These are phyloP conservation scores for Alternaria consortialis DNA, from an alignment of 2,329 filamentous ascomycete genomes.

Conservation along the genomic window DNA sequence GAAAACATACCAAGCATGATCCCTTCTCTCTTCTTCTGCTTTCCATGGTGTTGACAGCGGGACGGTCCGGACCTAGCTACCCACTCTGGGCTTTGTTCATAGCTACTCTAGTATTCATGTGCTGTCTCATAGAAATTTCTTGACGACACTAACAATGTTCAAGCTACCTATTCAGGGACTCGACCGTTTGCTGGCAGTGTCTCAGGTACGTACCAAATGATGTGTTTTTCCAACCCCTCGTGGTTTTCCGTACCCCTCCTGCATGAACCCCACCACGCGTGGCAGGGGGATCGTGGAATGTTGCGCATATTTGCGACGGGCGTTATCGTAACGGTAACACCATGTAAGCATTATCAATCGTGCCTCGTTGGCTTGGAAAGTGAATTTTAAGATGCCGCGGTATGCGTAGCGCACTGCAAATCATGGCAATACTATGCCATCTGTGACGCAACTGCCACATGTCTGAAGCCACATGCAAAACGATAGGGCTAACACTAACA, in stretches of 20 bases:
- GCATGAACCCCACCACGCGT: constrained; percentile 3
- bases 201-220: not conserved
- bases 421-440: not conserved
- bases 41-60: constrained; percentile 7
- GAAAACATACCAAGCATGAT: constrained; percentile 14
- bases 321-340: not conserved
- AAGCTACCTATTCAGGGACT: not conserved
- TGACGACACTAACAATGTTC: not conserved
- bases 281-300: not conserved
- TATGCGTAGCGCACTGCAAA: not conserved
- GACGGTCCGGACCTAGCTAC: constrained; percentile 14
- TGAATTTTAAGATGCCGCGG: not conserved
- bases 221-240: constrained; percentile 1
- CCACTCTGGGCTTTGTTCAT: not conserved
- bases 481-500: not conserved
- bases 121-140: not conserved
- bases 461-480: not conserved
- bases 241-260: not conserved
- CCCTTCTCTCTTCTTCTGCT: constrained; percentile 6
- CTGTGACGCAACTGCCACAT: constrained; percentile 4
- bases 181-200: not conserved
- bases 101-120: not conserved
- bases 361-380: not conserved
- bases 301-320: not conserved
- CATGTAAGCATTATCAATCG: not conserved